Evolutionary conservation across 202 grass and related monocot species (phyloP), one percentile per base, ranked within the genome.

Genomic region (Schoenoplectus tabernaemontani): DNA sequence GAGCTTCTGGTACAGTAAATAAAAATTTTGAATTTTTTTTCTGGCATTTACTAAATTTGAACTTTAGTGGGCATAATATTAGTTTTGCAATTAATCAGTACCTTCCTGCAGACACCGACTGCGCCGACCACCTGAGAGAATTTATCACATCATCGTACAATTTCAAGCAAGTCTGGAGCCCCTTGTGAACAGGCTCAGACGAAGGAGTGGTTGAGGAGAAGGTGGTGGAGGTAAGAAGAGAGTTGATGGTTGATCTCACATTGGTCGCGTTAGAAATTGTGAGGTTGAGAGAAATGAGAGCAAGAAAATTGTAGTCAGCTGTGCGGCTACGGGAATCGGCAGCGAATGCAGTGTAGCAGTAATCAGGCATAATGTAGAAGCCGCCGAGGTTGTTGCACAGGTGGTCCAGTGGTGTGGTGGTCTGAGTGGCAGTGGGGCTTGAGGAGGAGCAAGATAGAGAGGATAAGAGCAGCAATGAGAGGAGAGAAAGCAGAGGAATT

Each of bases 81-180:
- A 4, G 8, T 26, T 26, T 71, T 44, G 41, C 41, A 71, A 26
- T 71, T 56, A 75, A 10, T 54, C 20, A 34, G 26, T 80, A 80
- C 78, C 78, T 80, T 80, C 78, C 78, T 10, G 78, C 11, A 4
- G 78, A 80, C 41, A 80, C 78, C 23, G 78, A 80, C 59, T 80
- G 59, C 5, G 39, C 78, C 4, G 78, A 64, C 78, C 78, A 80
- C 23, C 39, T 80, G 44, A 80, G 78, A 64, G 78, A 80, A 0
- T 59, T 10, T 47, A 80, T 80, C 7, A 80, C 78, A 9, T 80
- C 42, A 4, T 65, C 59, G 9, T 80, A 80, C 59, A 80, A 65
- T 64, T 80, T 80, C 2, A 80, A 48, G 59, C 78, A 80, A 33
- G 78, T 80, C 36, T 80, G 39, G 1, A 80, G 58, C 39, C 78